Conservation (phyloP, 768 basidiomycete species). For the Lactifluus volemus region DNA sequence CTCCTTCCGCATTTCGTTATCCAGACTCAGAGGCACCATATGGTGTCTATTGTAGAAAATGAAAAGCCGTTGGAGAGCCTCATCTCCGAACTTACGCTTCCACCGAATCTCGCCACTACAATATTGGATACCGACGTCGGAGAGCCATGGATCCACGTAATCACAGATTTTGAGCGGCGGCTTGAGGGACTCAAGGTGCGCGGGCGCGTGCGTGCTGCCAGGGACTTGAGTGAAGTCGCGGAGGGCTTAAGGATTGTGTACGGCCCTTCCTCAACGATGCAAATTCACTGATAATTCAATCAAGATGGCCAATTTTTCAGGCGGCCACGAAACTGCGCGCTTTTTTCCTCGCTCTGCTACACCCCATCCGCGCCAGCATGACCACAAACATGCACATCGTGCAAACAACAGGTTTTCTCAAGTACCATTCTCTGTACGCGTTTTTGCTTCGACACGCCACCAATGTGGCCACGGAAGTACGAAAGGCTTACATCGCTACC, state of each 20-base stretch:
- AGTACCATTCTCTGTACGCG: constrained; percentile 71
- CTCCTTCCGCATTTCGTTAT: not conserved
- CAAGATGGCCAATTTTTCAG: constrained; percentile 31
- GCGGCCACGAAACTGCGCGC: constrained; percentile 81
- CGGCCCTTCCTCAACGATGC: constrained; percentile 23
- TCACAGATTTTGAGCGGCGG: constrained; percentile 72
- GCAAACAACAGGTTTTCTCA: constrained; percentile 79
- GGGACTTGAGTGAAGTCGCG: constrained; percentile 71
- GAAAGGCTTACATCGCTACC: constrained; percentile 74
- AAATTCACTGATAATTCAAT: not conserved
- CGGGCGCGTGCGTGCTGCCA: constrained; percentile 77
- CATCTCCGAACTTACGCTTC: constrained; percentile 70
- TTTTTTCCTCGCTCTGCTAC: constrained; percentile 78
- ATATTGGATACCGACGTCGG: constrained; percentile 81
- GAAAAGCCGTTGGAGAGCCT: constrained; percentile 80
- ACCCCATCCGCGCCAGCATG: constrained; percentile 73
- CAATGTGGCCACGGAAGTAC: constrained; percentile 77
- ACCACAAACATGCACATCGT: constrained; percentile 90
- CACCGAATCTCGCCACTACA: constrained; percentile 65
- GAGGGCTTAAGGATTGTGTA: constrained; percentile 89
- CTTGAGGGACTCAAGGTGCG: constrained; percentile 62
- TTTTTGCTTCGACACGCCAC: constrained; percentile 82
- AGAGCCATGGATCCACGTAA: constrained; percentile 80
- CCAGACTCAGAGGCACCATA: not conserved
- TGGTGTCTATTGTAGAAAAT: constrained; percentile 51